Evolutionary conservation across 495 filamentous ascomycete species (phyloP).

Genomic region (Penicillium manginii): DNA sequence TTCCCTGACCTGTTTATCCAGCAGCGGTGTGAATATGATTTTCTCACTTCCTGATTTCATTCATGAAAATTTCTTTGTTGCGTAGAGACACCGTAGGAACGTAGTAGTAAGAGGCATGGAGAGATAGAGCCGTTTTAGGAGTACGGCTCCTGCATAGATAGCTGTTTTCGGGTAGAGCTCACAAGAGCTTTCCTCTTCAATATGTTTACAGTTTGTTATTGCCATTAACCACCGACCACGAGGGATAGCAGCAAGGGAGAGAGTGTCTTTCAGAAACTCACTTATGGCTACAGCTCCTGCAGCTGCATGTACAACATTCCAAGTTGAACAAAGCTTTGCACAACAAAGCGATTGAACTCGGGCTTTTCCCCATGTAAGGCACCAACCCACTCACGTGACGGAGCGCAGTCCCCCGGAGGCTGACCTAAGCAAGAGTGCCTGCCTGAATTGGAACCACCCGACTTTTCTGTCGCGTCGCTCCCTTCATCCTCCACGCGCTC

Average conservation of each 20-base stretch:
- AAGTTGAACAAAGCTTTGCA: too few relatives aligned
- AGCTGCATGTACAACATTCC: not conserved
- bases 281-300: not conserved
- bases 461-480: constrained; percentile 35
- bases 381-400: constrained; percentile 29
- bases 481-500: constrained; percentile 27
- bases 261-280: not conserved
- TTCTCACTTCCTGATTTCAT: not conserved
- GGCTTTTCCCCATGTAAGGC: constrained; percentile 14
- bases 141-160: not conserved
- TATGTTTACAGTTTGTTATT: not conserved
- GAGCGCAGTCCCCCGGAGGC: constrained; percentile 27
- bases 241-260: not conserved
- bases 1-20: constrained; percentile 27
- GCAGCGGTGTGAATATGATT: constrained; percentile 26
- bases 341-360: constrained; percentile 6
- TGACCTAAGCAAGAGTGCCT: constrained; percentile 27
- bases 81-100: not conserved
- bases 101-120: not conserved
- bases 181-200: not conserved
- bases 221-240: not conserved
- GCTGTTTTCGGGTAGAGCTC: constrained; percentile 1
- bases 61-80: not conserved
- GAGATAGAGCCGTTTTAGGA: not conserved
- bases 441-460: constrained; percentile 31